Percentiles rank a stretch among this genome's conserved stretches.
phyloP scores from a whole-genome alignment of 371 early-diverging fungal genomes.

The Mortierella sp. region DNA sequence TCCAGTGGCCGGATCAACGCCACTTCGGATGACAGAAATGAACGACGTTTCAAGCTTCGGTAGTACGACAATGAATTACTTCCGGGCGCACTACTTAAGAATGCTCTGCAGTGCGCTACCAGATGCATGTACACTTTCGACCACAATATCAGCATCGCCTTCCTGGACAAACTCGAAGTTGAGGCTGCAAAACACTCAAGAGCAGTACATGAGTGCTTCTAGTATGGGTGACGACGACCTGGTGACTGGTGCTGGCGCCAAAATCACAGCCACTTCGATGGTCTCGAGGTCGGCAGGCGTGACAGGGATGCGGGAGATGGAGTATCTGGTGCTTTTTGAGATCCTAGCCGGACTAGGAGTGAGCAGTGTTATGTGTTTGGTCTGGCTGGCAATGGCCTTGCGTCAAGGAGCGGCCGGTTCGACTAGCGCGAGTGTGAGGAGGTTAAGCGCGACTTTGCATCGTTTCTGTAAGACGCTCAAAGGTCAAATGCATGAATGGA shows the following conservation, averaged over 20 bases:
- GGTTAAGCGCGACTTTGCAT: slow-evolving; percentile 6
- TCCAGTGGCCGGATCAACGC: too few relatives aligned
- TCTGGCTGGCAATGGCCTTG: slow-evolving; percentile 34
- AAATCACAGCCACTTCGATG: too few relatives aligned
- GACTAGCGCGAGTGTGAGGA: slow-evolving; percentile 5
- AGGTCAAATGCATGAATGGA: slow-evolving; percentile 2
- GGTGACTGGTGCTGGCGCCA: not conserved
- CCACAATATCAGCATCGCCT: slow-evolving; percentile 4
- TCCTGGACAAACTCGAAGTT: too few relatives aligned
- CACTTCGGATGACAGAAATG: too few relatives aligned
- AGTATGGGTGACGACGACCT: too few relatives aligned
- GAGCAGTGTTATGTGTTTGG: slow-evolving; percentile 27
- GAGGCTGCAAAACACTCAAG: too few relatives aligned
- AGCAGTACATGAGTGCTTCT: too few relatives aligned
- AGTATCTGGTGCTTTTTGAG: slow-evolving; percentile 38
- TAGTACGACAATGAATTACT: not conserved
- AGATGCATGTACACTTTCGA: slow-evolving; percentile 4
- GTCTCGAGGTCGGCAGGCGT: not conserved
- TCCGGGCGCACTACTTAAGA: slow-evolving; percentile 23
- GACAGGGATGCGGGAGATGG: slow-evolving; percentile 48
- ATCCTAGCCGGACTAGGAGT: slow-evolving; percentile 25
- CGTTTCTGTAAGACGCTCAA: slow-evolving; percentile 14
- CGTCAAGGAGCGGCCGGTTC: slow-evolving; percentile 13
- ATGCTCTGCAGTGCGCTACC: slow-evolving; percentile 33
- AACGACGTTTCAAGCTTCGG: too few relatives aligned